Evolutionary conservation across 2,329 filamentous ascomycete species (phyloP).

Genomic region (Verticillium zaregamsianum): DNA sequence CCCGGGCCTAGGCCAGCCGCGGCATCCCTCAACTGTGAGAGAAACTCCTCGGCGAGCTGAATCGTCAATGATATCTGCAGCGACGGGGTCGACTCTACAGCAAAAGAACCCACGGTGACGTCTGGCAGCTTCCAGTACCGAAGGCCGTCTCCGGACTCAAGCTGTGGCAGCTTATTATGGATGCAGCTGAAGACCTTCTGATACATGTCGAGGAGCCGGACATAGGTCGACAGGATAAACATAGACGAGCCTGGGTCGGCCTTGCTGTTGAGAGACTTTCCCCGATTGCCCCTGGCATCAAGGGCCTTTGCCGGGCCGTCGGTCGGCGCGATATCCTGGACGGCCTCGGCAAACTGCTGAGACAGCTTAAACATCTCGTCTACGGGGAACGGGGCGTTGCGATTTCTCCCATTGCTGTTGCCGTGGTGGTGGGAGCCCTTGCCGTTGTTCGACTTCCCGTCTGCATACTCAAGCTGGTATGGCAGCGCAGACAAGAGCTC

Average conservation of each 20-base stretch:
- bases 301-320: conserved; percentile 3
- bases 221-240: conserved; percentile 34
- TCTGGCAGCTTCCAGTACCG: conserved; percentile 34
- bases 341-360: conserved; percentile 27
- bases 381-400: conserved; percentile 27
- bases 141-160: conserved; percentile 22
- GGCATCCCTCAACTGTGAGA: conserved; percentile 28
- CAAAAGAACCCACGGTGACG: conserved; percentile 35
- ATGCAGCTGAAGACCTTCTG: conserved; percentile 33
- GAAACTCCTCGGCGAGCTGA: conserved; percentile 36
- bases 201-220: conserved; percentile 35
- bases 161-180: conserved; percentile 24
- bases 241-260: conserved; percentile 32
- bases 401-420: background rate
- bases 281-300: conserved; percentile 1
- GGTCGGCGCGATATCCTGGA: conserved; percentile 19
- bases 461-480: conserved; percentile 17
- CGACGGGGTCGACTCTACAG: conserved; percentile 32
- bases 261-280: conserved; percentile 8
- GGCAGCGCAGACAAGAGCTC: conserved; percentile 30
- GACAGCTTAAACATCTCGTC: conserved; percentile 37
- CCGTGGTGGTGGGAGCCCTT: background rate
- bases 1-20: conserved; percentile 22
- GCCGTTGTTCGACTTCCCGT: background rate
- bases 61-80: conserved; percentile 38